phyloP scores from a whole-genome alignment of 805 yeast species.

The Wickerhamiella kurtzmanii region DNA sequence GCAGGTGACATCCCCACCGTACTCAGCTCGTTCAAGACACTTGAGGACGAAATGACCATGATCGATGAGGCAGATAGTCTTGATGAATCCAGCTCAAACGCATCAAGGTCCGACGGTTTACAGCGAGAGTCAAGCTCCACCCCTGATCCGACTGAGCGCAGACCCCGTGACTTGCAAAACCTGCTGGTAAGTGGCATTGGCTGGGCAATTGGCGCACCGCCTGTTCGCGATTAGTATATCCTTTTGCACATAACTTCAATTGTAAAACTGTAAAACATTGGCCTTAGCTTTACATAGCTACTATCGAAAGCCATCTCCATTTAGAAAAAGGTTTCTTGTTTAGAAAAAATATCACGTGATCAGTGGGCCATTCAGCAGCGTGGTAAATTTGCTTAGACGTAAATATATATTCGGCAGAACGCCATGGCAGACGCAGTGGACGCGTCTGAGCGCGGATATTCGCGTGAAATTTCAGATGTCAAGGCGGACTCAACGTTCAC shows the following conservation, averaged over 20 bases:
- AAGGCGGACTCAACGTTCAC: neutral
- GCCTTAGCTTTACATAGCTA: no score
- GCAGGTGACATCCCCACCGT: slow-evolving; percentile 42
- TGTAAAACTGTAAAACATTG: neutral
- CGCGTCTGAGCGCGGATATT: slow-evolving; percentile 7
- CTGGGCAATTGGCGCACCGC: slow-evolving; percentile 47
- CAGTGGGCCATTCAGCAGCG: no score
- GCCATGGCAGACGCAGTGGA: slow-evolving; percentile 3
- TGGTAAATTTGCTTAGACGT: no score
- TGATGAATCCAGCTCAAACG: slow-evolving; percentile 6
- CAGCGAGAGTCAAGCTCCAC: neutral
- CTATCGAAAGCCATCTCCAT: no score
- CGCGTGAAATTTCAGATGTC: slow-evolving; percentile 11
- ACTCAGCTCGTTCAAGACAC: slow-evolving; percentile 43
- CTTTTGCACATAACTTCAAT: neutral
- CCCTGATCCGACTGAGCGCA: no score
- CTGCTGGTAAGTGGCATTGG: slow-evolving; percentile 43
- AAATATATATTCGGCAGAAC: no score
- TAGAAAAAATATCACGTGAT: no score
- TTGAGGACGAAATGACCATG: slow-evolving; percentile 12
- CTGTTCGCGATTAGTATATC: neutral
- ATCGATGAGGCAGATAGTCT: neutral
- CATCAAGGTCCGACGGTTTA: neutral
- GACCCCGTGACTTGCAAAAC: slow-evolving; percentile 34
- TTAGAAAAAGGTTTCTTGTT: no score